Evolutionary conservation across 495 filamentous ascomycete genomes (phyloP), one percentile per base, ranked within the genome.

Genomic region (Aspergillus mulundensis): DNA sequence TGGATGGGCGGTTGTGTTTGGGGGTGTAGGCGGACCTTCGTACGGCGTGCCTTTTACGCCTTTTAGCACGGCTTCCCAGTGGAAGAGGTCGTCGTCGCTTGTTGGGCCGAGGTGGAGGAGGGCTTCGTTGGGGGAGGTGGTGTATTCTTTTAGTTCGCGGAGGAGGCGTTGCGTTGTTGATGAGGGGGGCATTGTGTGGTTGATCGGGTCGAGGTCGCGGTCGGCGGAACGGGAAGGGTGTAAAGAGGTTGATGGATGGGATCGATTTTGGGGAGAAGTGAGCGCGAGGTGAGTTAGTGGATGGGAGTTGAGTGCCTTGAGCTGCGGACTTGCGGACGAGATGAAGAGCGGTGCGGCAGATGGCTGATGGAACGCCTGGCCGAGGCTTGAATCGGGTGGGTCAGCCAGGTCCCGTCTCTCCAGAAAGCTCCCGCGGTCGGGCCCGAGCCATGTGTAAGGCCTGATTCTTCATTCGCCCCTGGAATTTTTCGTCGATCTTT

Each of bases 21-120:
- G 3, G 25, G 25, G 25, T 28, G 34, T 6, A 14, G 24, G 18
- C 67, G 40, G 72, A 87, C 87, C 84, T 74, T 89, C 86, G 63
- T 96, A 96, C 3, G 83, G 87, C 54, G 73, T 81, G 28, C 71
- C 86, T 60, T 63, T 65, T 32, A 83, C 76, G 21, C 91, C 90
- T 53, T 85, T 87, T 56, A 96, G 79, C 16, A 94, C 87, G 1
- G 90, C 88, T 65, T 87, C 83, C 87, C 91, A 94, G 54, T 77
- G 75, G 24, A 90, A 69, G 30, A 96, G 67, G 63, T 93, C 81
- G 32, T 85, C 82, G 54, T 91, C 87, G 57, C 70, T 72, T 43
- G 85, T 71, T 12, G 88, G 89, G 5, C 84, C 82, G 3, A 95
- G 84, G 46, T 85, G 77, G 7, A 79, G 60, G 23, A 86, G 73